phyloP scores from a whole-genome alignment of 805 yeast species.

The Schwanniomyces polymorphus region DNA sequence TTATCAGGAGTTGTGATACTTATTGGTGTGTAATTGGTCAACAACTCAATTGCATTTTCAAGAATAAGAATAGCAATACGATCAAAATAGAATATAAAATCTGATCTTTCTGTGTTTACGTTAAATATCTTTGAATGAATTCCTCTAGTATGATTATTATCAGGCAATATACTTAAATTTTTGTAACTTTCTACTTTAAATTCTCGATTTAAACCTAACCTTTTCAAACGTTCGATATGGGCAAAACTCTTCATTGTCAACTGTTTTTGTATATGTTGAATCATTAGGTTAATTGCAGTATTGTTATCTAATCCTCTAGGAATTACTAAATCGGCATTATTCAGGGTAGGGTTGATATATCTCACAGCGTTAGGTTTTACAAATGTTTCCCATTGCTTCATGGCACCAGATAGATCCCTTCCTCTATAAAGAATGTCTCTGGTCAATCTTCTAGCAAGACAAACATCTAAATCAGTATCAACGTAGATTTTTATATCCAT shows the following conservation, averaged over 20 bases:
- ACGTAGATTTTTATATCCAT: conserved; percentile 90
- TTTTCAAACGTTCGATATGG: conserved; percentile 65
- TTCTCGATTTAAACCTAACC: conserved; percentile 48
- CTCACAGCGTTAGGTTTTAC: conserved; percentile 91
- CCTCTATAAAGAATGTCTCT: conserved; percentile 88
- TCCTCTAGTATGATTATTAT: conserved; percentile 67
- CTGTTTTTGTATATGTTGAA: conserved; percentile 76
- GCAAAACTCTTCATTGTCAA: conserved; percentile 60
- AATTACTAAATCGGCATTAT: conserved; percentile 80
- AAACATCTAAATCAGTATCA: conserved; percentile 90
- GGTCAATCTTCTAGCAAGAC: conserved; percentile 83
- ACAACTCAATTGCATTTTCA: conserved; percentile 63
- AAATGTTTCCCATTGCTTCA: conserved; percentile 85
- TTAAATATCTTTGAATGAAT: conserved; percentile 70
- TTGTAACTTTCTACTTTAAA: conserved; percentile 25
- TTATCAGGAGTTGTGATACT: conserved; percentile 27
- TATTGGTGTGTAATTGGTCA: conserved; percentile 35
- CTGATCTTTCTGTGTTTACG: conserved; percentile 58
- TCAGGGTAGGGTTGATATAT: conserved; percentile 72
- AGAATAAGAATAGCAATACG: conserved; percentile 74
- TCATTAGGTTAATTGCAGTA: conserved; percentile 77
- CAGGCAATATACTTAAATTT: conserved; percentile 39
- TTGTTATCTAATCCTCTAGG: conserved; percentile 86
- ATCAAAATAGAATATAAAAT: conserved; percentile 84
- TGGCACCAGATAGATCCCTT: conserved; percentile 76